Base-by-base conservation (phyloP, 225 moss, liverwort and hornwort species). In the Bryoerythrophyllum caledonicum region DNA sequence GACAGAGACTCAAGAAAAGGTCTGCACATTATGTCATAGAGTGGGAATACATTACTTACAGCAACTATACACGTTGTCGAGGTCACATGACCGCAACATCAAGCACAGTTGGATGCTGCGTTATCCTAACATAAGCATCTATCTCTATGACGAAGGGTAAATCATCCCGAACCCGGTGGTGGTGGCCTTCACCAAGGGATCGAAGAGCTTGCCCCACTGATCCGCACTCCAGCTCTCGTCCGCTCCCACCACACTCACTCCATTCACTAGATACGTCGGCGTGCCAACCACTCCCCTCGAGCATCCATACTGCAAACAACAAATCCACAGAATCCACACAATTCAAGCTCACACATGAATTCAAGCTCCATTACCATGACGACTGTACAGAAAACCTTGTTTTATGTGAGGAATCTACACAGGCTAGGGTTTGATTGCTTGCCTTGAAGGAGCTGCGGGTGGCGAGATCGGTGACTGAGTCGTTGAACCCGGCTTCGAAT, bases 391-490 rank as follows among this genome's bases (percentile, higher is more conserved):
- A 37, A 32, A 12, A n/a, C 34, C 8, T 49, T 17, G 48, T 49
- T 49, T 49, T 7, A 17, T 17, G 16, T 49, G 48, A 49, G 48
- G 7, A 17, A 37, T 37, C 54, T 9, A 9, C 60, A 46, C 48
- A 14, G 44, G 41, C 8, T 7, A 67, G 37, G 56, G 10, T 28
- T 28, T 5, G 1, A 28, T 62, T 49, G 3, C 87, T 84, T 75
- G 86, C 97, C 88, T 99, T 99, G 74, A 99, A 99, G 21, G 99
- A 95, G 62, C 78, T 85, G 48, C 95, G 85, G 34, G 95, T 85
- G 37, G 89, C 93, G 81, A 75, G 84, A 73, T 99, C 95, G 8
- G 90, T 88, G 35, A 56, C 62, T 1, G 87, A 9, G 53, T 99
- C 81, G 64, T 76, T 83, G 53, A 88, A 95, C 13, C 93, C 95